These are phyloP conservation scores for Capsicum baccatum DNA, from an alignment of 257 asterid genomes.

Conservation along the genomic window DNA sequence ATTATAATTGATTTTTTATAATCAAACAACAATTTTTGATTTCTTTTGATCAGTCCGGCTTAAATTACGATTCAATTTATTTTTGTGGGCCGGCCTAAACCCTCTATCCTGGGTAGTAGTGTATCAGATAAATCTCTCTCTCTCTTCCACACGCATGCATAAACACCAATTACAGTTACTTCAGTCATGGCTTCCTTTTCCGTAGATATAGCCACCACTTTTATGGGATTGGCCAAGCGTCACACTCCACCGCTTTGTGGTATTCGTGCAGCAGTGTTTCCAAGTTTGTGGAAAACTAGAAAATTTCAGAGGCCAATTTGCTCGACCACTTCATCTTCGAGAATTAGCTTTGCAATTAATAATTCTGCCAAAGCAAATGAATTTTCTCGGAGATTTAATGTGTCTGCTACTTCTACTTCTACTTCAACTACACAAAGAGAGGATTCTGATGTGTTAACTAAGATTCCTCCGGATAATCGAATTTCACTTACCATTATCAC, in stretches of 20 bases:
- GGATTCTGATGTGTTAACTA: conserved; percentile 70
- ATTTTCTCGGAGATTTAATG: conserved; percentile 59
- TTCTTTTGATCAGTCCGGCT: too few relatives aligned
- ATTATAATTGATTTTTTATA: too few relatives aligned
- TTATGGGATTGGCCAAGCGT: conserved; percentile 66
- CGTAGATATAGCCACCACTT: conserved; percentile 62
- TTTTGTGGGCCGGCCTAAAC: too few relatives aligned
- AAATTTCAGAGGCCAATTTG: conserved; percentile 37
- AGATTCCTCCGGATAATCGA: conserved; percentile 86
- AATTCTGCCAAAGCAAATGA: conserved; percentile 33
- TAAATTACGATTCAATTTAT: too few relatives aligned
- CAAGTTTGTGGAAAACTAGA: conserved; percentile 43
- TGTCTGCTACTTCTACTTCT: conserved; percentile 56
- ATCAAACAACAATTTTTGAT: too few relatives aligned
- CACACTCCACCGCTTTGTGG: conserved; percentile 40
- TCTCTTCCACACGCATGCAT: neutral
- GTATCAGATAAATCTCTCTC: neutral
- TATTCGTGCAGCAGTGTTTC: conserved; percentile 43
- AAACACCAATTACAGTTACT: conserved; percentile 32
- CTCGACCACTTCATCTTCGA: conserved; percentile 37
- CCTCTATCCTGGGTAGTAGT: too few relatives aligned
- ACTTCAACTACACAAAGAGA: conserved; percentile 66
- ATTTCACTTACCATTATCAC: conserved; percentile 96
- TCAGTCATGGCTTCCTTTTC: conserved; percentile 54
- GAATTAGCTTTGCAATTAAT: conserved; percentile 37